Conservation (phyloP, 2,329 filamentous ascomycete genomes). For the Penicillium olsonii region DNA sequence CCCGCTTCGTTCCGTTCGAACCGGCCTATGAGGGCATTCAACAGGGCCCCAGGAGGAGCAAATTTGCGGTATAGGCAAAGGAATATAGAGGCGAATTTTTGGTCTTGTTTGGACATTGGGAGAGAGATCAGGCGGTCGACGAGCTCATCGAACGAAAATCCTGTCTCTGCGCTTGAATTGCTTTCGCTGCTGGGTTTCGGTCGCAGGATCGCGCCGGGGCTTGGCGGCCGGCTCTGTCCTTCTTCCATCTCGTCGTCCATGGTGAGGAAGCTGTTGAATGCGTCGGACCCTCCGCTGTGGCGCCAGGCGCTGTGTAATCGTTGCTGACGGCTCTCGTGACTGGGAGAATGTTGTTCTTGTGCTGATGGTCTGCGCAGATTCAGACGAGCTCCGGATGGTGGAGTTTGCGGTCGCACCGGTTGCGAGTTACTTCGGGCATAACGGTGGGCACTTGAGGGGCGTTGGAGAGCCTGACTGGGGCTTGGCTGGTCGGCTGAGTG, state of each 20-base stretch:
- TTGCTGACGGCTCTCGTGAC: constrained; percentile 34
- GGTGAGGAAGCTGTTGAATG: constrained; percentile 45
- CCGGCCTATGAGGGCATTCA: constrained; percentile 65
- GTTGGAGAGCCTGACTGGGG: constrained; percentile 38
- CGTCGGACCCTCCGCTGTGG: constrained; percentile 42
- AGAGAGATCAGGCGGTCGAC: constrained; percentile 84
- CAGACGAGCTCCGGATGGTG: constrained; percentile 38
- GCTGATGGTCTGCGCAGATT: constrained; percentile 35
- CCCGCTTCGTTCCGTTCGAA: constrained; percentile 74
- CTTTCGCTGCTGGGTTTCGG: constrained; percentile 34
- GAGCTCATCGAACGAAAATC: constrained; percentile 62
- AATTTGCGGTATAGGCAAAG: constrained; percentile 94
- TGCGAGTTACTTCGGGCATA: constrained; percentile 53
- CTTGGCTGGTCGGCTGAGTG: constrained; percentile 32
- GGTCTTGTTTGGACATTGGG: constrained; percentile 81
- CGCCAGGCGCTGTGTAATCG: constrained; percentile 41
- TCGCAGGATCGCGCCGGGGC: constrained; percentile 31
- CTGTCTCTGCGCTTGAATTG: constrained; percentile 36
- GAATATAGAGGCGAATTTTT: constrained; percentile 85
- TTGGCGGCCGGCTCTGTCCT: constrained; percentile 27
- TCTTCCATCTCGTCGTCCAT: constrained; percentile 46
- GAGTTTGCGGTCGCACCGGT: constrained; percentile 51
- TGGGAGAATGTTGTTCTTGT: constrained; percentile 32
- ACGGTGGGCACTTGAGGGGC: constrained; percentile 37
- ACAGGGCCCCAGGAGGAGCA: constrained; percentile 74